Conservation (phyloP, 2,329 filamentous ascomycete species). For the Rutstroemia sp. region DNA sequence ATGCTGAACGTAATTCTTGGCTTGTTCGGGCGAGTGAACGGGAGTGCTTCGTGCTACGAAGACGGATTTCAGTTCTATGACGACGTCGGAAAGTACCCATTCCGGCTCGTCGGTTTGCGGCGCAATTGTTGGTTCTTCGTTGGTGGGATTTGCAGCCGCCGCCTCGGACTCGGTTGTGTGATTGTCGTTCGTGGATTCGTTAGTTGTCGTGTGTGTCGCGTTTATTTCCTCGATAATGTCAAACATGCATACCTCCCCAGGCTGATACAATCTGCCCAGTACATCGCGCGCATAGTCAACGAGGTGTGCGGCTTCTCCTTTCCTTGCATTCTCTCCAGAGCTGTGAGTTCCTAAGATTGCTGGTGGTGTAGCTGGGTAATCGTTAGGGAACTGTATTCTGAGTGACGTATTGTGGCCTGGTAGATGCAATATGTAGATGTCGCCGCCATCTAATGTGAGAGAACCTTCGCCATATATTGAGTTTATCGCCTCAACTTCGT, state of each 20-base stretch:
- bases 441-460: constrained; percentile 34
- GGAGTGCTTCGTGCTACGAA: constrained; percentile 73
- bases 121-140: constrained; percentile 12
- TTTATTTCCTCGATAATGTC: constrained; percentile 76
- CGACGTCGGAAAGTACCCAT: constrained; percentile 68
- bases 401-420: constrained; percentile 51
- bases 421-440: constrained; percentile 55
- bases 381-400: constrained; percentile 58
- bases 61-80: constrained; percentile 77
- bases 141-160: neutral
- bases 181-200: neutral
- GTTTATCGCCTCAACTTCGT: constrained; percentile 77
- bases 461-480: constrained; percentile 73
- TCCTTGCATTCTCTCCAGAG: constrained; percentile 58
- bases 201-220: constrained; percentile 14
- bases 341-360: constrained; percentile 71
- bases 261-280: constrained; percentile 58
- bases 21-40: constrained; percentile 64
- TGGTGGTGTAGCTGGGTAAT: constrained; percentile 71
- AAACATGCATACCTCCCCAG: constrained; percentile 78
- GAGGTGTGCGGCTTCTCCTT: constrained; percentile 65
- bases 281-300: constrained; percentile 62
- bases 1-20: constrained; percentile 62
- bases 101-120: constrained; percentile 29
- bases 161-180: neutral